Conservation (phyloP, 2,329 filamentous ascomycete genomes). For the Phaeosphaeria sp. region DNA sequence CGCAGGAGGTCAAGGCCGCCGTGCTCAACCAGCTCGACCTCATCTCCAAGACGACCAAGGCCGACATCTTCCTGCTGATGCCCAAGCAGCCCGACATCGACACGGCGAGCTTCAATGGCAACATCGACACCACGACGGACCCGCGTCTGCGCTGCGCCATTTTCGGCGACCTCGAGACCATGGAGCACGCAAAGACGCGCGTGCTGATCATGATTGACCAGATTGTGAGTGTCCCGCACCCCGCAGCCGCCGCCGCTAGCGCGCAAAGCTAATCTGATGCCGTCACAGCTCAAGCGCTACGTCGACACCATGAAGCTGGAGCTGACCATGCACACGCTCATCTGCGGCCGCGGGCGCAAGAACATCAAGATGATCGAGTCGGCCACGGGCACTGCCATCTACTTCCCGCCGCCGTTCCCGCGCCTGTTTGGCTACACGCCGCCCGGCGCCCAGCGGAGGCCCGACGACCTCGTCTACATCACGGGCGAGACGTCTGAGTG, state of each 20-base stretch:
- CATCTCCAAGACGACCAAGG: slow-evolving; percentile 86
- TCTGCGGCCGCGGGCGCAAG: slow-evolving; percentile 92
- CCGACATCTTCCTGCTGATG: slow-evolving; percentile 94
- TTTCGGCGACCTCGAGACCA: slow-evolving; percentile 92
- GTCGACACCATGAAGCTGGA: slow-evolving; percentile 85
- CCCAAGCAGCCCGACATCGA: slow-evolving; percentile 84
- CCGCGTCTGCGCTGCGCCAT: slow-evolving; percentile 92
- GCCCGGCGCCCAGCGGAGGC: slow-evolving; percentile 78
- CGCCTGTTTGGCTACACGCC: slow-evolving; percentile 90
- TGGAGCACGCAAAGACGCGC: slow-evolving; percentile 95
- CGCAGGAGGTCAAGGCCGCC: slow-evolving; percentile 72
- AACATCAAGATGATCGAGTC: slow-evolving; percentile 99
- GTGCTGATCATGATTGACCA: slow-evolving; percentile 97
- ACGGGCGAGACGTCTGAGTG: slow-evolving; percentile 86
- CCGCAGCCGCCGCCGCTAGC: slow-evolving; percentile 26
- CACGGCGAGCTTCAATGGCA: slow-evolving; percentile 75
- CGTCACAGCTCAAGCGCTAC: slow-evolving; percentile 68
- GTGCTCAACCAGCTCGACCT: slow-evolving; percentile 87
- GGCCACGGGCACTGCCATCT: slow-evolving; percentile 93
- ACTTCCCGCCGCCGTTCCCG: slow-evolving; percentile 94
- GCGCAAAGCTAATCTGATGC: slow-evolving; percentile 45
- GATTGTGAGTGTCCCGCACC: slow-evolving; percentile 66
- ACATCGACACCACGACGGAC: slow-evolving; percentile 80
- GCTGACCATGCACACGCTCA: slow-evolving; percentile 84
- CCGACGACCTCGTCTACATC: slow-evolving; percentile 91